Conservation (phyloP, 1,284 basidiomycete species). For the Leccinum proliferum region DNA sequence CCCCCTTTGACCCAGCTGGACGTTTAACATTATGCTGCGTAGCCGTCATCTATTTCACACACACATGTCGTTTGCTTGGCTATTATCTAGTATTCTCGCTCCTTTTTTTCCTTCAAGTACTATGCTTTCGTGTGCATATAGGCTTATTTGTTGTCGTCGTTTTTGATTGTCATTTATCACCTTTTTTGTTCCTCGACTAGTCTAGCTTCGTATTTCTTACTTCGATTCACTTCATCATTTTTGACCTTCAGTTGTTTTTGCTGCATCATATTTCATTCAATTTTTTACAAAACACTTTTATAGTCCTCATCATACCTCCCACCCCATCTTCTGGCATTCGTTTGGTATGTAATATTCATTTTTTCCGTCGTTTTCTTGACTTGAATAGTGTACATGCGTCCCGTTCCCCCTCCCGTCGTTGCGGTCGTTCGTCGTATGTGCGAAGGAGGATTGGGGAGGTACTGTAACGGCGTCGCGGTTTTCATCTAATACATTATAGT, state of each 20-base stretch:
- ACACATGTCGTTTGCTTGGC: slow-evolving; percentile 20
- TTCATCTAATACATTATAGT: slow-evolving; percentile 32
- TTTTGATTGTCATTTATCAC: slow-evolving; percentile 26
- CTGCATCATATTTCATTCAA: slow-evolving; percentile 9
- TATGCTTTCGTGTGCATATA: slow-evolving; percentile 28
- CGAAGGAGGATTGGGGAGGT: neutral
- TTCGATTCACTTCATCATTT: slow-evolving; percentile 7
- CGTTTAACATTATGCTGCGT: slow-evolving; percentile 26
- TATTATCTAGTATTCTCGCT: slow-evolving; percentile 26
- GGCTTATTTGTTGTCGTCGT: slow-evolving; percentile 17
- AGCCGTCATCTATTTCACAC: slow-evolving; percentile 13
- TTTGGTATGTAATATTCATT: slow-evolving; percentile 31
- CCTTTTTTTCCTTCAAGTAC: neutral
- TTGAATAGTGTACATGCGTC: slow-evolving; percentile 24
- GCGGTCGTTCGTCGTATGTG: neutral
- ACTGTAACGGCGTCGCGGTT: slow-evolving; percentile 12
- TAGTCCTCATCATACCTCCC: slow-evolving; percentile 14
- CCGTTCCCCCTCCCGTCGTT: neutral
- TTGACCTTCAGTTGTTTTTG: slow-evolving; percentile 7
- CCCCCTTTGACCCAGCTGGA: slow-evolving; percentile 15
- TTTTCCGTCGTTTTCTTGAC: slow-evolving; percentile 1
- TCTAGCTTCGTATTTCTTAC: slow-evolving; percentile 4
- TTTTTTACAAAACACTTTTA: slow-evolving; percentile 17
- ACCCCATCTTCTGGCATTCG: slow-evolving; percentile 15
- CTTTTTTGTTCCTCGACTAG: slow-evolving; percentile 12